Percentiles rank a stretch among this genome's conserved stretches.
Evolutionary conservation across 1,139 yeast species (phyloP).

Genomic region (Scheffersomyces illinoinensis): DNA sequence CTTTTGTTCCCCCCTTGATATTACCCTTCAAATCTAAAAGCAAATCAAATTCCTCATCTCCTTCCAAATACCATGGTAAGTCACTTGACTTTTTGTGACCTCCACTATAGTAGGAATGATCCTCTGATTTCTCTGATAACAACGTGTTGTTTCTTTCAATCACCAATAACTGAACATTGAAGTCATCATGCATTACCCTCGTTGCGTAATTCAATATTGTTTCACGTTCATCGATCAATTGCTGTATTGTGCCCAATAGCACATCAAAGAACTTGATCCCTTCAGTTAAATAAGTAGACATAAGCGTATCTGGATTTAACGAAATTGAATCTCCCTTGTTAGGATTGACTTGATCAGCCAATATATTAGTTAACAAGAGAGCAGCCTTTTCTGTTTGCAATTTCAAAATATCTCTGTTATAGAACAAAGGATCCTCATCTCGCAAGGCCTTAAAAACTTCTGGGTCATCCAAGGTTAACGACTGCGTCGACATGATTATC

Average conservation of each 20-base stretch:
- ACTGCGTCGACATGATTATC: slow-evolving; percentile 68
- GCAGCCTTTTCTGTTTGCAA: slow-evolving; percentile 55
- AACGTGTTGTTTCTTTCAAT: slow-evolving; percentile 64
- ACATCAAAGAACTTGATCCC: slow-evolving; percentile 47
- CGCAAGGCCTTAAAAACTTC: slow-evolving; percentile 66
- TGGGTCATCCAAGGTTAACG: slow-evolving; percentile 70
- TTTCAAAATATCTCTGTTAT: slow-evolving; percentile 39
- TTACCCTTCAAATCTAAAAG: slow-evolving; percentile 72
- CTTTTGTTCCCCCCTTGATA: slow-evolving; percentile 83
- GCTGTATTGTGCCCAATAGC: slow-evolving; percentile 49
- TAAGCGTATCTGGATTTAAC: slow-evolving; percentile 47
- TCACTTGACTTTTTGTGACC: slow-evolving; percentile 39
- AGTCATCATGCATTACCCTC: slow-evolving; percentile 73
- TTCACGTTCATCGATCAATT: slow-evolving; percentile 69
- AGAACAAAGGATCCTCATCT: slow-evolving; percentile 53
- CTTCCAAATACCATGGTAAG: slow-evolving; percentile 78
- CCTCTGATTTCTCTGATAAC: slow-evolving; percentile 36
- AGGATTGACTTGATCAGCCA: slow-evolving; percentile 43
- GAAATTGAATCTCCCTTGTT: slow-evolving; percentile 48
- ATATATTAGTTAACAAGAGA: slow-evolving; percentile 42
- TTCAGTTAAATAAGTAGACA: slow-evolving; percentile 47
- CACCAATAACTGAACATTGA: slow-evolving; percentile 59
- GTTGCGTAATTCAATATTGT: slow-evolving; percentile 71
- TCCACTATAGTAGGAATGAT: slow-evolving; percentile 36
- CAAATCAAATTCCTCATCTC: slow-evolving; percentile 74